Evolutionary conservation across 2,329 filamentous ascomycete species (phyloP).

Genomic region (Alternaria sp.): DNA sequence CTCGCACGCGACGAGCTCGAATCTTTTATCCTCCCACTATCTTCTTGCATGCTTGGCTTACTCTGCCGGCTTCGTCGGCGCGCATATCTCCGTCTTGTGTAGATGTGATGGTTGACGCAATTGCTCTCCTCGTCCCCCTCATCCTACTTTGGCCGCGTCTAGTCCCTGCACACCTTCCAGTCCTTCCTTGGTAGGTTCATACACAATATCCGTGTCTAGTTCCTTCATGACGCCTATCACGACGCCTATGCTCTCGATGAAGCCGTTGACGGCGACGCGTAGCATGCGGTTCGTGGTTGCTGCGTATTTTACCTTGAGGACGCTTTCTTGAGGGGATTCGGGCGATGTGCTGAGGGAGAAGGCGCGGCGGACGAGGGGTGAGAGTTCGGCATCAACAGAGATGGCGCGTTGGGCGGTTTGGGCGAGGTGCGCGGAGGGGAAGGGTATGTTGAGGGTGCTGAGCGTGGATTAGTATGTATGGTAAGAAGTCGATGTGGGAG

Average conservation of each 20-base stretch:
- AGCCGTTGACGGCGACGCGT: conserved; percentile 93
- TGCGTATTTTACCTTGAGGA: conserved; percentile 79
- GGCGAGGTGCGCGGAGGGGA: conserved; percentile 82
- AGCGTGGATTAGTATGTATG: background rate
- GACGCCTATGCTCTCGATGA: conserved; percentile 88
- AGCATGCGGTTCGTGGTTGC: conserved; percentile 97
- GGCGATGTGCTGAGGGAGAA: conserved; percentile 64
- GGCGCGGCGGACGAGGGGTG: conserved; percentile 77
- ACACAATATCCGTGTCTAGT: conserved; percentile 83
- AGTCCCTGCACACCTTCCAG: conserved; percentile 74
- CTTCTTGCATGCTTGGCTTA: background rate
- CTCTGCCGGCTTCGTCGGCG: background rate
- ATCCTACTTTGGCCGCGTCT: conserved; percentile 71
- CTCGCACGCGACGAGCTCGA: background rate
- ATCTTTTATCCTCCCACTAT: background rate
- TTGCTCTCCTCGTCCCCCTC: background rate
- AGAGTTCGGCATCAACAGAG: conserved; percentile 88
- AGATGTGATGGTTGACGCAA: background rate
- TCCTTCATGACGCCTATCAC: conserved; percentile 91
- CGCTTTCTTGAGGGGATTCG: conserved; percentile 40
- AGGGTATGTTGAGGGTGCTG: conserved; percentile 79
- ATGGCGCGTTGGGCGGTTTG: conserved; percentile 77
- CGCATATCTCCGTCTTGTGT: background rate
- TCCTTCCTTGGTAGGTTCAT: conserved; percentile 53
- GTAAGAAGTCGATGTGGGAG: background rate